A percentile compares a stretch with the other conserved stretches of the same genome.
Evolutionary conservation across 2,329 filamentous ascomycete species (phyloP).

Genomic region (Knufia fluminis): DNA sequence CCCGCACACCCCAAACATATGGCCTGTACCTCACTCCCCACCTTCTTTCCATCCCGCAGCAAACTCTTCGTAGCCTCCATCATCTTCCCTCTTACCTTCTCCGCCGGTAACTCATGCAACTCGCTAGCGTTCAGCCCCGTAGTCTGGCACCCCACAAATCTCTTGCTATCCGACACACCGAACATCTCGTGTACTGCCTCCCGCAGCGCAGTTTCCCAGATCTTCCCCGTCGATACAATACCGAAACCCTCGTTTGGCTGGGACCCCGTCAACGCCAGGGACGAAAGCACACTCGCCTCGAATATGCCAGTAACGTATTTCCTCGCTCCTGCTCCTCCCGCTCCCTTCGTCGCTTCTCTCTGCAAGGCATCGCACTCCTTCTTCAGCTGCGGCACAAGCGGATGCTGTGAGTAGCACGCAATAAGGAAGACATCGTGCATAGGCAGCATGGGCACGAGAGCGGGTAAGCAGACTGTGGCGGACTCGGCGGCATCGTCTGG

Average conservation of each 20-base stretch:
- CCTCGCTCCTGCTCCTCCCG: constrained; percentile 19
- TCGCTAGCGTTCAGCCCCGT: constrained; percentile 74
- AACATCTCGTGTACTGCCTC: constrained; percentile 58
- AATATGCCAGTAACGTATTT: constrained; percentile 73
- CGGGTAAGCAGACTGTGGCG: constrained; percentile 50
- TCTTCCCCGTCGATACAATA: constrained; percentile 77
- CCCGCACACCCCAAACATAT: constrained; percentile 84
- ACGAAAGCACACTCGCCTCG: constrained; percentile 64
- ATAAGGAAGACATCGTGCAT: constrained; percentile 67
- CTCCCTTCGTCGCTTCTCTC: constrained; percentile 10
- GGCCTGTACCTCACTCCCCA: constrained; percentile 43
- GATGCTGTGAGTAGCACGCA: constrained; percentile 81
- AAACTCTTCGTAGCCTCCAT: constrained; percentile 60
- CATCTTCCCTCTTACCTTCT: constrained; percentile 57
- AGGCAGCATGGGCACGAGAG: constrained; percentile 37
- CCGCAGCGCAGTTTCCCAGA: constrained; percentile 67
- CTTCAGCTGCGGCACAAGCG: constrained; percentile 57
- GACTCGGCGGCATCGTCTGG: constrained; percentile 58
- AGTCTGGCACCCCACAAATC: constrained; percentile 72
- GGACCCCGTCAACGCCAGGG: constrained; percentile 46
- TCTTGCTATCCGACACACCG: constrained; percentile 33
- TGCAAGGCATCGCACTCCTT: constrained; percentile 28
- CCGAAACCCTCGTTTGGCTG: constrained; percentile 52
- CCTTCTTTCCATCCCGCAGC: constrained; percentile 36
- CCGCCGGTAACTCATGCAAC: constrained; percentile 59